Percentiles rank a stretch among this genome's conserved stretches.
These are phyloP conservation scores for Xerocomus spinulosus DNA, from an alignment of 768 basidiomycete genomes.

Conservation along the genomic window DNA sequence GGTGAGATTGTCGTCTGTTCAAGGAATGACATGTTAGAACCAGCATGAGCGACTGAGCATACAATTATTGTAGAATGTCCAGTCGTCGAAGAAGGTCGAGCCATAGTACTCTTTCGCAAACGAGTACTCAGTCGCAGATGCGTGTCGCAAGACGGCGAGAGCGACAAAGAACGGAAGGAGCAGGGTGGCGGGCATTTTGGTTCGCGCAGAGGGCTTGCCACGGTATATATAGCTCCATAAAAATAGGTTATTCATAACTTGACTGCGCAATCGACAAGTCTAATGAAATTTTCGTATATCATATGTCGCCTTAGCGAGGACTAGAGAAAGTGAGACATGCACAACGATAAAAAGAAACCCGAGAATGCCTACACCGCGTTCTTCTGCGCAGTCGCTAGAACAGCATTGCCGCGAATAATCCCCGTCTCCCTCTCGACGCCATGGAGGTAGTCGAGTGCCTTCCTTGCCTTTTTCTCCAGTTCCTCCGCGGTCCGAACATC, in stretches of 20 bases:
- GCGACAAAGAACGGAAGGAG: constrained; percentile 5
- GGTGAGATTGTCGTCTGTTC: constrained; percentile 62
- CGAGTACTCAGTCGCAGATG: constrained; percentile 40
- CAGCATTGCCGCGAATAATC: constrained; percentile 30
- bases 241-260: no score
- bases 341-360: constrained; percentile 4
- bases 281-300: no score
- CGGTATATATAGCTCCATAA: neutral
- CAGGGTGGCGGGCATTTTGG: constrained; percentile 8
- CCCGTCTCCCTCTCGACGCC: constrained; percentile 45
- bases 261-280: no score
- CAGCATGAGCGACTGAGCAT: constrained; percentile 16
- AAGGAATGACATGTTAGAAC: neutral
- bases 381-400: constrained; percentile 16
- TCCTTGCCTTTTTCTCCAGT: constrained; percentile 60
- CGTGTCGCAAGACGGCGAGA: constrained; percentile 6
- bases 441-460: constrained; percentile 71
- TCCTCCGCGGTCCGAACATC: constrained; percentile 79
- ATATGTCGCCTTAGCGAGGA: constrained; percentile 1
- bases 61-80: constrained; percentile 63
- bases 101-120: constrained; percentile 57
- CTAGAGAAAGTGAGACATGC: constrained; percentile 1
- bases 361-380: constrained; percentile 1
- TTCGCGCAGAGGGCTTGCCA: neutral
- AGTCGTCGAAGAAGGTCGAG: constrained; percentile 59